These are phyloP conservation scores for Deakozyma indianensis DNA, from an alignment of 805 yeast genomes.

Conservation along the genomic window DNA sequence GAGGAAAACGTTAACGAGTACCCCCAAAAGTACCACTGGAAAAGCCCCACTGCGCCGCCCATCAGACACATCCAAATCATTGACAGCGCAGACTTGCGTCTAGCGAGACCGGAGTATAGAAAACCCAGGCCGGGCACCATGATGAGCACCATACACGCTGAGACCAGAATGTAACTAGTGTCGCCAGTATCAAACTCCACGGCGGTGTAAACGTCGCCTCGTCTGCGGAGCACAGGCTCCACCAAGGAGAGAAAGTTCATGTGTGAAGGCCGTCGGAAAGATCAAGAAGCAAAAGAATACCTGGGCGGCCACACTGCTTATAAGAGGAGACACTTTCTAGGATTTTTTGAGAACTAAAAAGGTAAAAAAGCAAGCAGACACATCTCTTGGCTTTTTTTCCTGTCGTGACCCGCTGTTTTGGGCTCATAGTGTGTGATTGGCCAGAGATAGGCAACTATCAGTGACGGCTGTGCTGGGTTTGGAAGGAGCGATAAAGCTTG, in stretches of 20 bases:
- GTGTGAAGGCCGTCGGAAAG: too few species aligned
- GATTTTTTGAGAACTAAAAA: too few species aligned
- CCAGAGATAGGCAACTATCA: neutral
- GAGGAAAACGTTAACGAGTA: slow-evolving; percentile 76
- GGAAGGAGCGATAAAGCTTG: neutral
- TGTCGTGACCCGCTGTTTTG: neutral
- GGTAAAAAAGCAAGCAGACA: neutral
- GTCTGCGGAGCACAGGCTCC: neutral
- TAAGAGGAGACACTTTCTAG: too few species aligned
- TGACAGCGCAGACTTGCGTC: slow-evolving; percentile 80
- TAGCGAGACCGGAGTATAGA: slow-evolving; percentile 78
- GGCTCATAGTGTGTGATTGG: neutral
- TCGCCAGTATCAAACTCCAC: slow-evolving; percentile 25
- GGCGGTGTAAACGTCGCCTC: slow-evolving; percentile 3
- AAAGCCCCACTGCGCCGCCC: slow-evolving; percentile 56
- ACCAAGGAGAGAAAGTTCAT: too few species aligned
- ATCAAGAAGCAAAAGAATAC: too few species aligned
- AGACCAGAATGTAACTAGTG: slow-evolving; percentile 21
- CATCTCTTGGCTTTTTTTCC: neutral
- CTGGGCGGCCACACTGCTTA: too few species aligned
- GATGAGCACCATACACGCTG: slow-evolving; percentile 48
- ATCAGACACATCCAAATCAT: slow-evolving; percentile 70
- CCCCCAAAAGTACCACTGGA: slow-evolving; percentile 99
- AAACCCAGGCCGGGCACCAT: slow-evolving; percentile 95
- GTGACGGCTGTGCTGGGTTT: neutral